A percentile compares a stretch with the other conserved stretches of the same genome.
These are phyloP conservation scores for Suhomyces atakaporum DNA, from an alignment of 1,139 yeast genomes.

Conservation along the genomic window DNA sequence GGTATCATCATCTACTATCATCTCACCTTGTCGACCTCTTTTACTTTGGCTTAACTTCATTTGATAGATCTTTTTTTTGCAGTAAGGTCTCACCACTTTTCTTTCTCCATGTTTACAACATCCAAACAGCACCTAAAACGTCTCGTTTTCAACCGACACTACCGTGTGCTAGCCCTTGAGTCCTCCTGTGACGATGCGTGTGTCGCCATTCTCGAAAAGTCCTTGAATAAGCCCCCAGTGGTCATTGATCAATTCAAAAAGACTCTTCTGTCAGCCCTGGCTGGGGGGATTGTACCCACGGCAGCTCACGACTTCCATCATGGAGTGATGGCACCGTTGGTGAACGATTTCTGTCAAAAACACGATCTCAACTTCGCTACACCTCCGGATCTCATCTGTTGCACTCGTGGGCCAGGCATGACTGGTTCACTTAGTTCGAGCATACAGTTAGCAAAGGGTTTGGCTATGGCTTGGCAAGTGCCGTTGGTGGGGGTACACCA, in stretches of 20 bases:
- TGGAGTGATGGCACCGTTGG: conserved; percentile 45
- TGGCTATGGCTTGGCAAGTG: conserved; percentile 70
- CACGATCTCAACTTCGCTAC: conserved; percentile 25
- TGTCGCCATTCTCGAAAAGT: conserved; percentile 69
- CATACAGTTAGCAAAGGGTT: conserved; percentile 80
- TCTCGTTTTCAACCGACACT: no score
- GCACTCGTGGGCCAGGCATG: conserved; percentile 98
- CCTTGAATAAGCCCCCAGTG: conserved; percentile 39
- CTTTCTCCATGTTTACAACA: no score
- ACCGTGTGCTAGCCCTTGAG: conserved; percentile 81
- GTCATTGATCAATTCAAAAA: conserved; percentile 62
- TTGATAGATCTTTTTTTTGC: no score
- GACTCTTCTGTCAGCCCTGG: conserved; percentile 64
- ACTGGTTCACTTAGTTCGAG: conserved; percentile 84
- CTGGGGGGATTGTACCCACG: conserved; percentile 89
- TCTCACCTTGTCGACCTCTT: no score
- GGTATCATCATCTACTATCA: no score
- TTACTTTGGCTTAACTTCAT: no score
- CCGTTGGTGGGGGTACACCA: conserved; percentile 93
- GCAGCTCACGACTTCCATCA: conserved; percentile 85
- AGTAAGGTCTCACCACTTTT: no score
- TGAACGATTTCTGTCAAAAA: conserved; percentile 27
- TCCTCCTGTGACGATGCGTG: conserved; percentile 96
- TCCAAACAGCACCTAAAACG: no score
- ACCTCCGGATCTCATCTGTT: conserved; percentile 79